These are phyloP conservation scores for Wickerhamiella kazuoi DNA, from an alignment of 805 yeast species.

Conservation along the genomic window DNA sequence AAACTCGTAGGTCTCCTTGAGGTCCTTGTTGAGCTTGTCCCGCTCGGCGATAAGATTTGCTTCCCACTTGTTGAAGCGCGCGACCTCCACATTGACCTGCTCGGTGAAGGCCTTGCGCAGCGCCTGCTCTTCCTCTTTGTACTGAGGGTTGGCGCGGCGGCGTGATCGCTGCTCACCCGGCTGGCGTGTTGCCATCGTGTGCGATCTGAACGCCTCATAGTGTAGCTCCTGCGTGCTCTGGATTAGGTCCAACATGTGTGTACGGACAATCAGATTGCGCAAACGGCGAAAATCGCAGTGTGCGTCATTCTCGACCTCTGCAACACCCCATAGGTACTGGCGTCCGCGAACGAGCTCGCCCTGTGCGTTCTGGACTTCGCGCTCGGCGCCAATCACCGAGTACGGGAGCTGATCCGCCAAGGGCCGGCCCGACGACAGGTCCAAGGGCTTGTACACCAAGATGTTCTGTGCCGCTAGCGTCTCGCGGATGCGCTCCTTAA, in stretches of 20 bases:
- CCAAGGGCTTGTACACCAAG: slow-evolving; percentile 33
- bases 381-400: slow-evolving; percentile 51
- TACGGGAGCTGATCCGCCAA: slow-evolving; percentile 38
- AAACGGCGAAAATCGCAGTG: slow-evolving; percentile 64
- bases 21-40: slow-evolving; percentile 80
- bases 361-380: slow-evolving; percentile 25
- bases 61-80: slow-evolving; percentile 97
- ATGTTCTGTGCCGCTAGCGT: slow-evolving; percentile 39
- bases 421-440: slow-evolving; percentile 14
- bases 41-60: slow-evolving; percentile 89
- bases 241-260: slow-evolving; percentile 62
- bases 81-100: slow-evolving; percentile 92
- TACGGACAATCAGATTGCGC: slow-evolving; percentile 45
- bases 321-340: slow-evolving; percentile 69
- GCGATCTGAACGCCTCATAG: slow-evolving; percentile 51
- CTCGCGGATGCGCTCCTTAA: slow-evolving; percentile 36
- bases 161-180: slow-evolving; percentile 24
- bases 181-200: slow-evolving; percentile 35
- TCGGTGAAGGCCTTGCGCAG: slow-evolving; percentile 89
- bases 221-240: slow-evolving; percentile 51
- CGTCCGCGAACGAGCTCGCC: slow-evolving; percentile 51
- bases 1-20: slow-evolving; percentile 59
- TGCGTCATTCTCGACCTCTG: slow-evolving; percentile 58
- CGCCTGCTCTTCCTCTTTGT: slow-evolving; percentile 89
- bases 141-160: slow-evolving; percentile 60